These are phyloP conservation scores for Talaromyces sp. DNA, from an alignment of 2,329 filamentous ascomycete species.

Conservation along the genomic window DNA sequence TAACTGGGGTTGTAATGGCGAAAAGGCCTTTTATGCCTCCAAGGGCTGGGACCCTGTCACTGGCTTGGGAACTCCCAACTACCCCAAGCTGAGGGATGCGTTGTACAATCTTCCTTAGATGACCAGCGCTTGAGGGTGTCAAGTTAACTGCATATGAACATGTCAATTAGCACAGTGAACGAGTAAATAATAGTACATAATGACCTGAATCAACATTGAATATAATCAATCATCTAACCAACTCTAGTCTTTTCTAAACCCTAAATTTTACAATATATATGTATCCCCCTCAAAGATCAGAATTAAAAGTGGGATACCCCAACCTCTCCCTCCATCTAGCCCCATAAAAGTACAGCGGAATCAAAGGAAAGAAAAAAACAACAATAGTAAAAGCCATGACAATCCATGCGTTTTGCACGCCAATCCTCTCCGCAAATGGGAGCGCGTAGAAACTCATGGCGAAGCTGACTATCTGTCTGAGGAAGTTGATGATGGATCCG, in stretches of 20 bases:
- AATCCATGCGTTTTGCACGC: slow-evolving; percentile 1
- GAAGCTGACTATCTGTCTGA: not conserved
- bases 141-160: not conserved
- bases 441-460: slow-evolving; percentile 1
- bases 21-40: not conserved
- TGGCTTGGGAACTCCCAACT: slow-evolving; percentile 23
- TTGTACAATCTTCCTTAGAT: not conserved
- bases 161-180: not conserved
- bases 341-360: not conserved
- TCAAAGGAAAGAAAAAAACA: not conserved
- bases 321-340: not conserved
- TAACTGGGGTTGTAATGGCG: not conserved
- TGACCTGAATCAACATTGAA: not conserved
- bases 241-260: not conserved
- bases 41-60: slow-evolving; percentile 27
- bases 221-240: not conserved
- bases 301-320: not conserved
- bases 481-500: not conserved
- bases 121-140: too few relatives aligned
- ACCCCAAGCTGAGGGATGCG: not conserved
- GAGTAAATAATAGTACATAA: not conserved
- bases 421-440: not conserved
- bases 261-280: not conserved
- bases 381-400: not conserved
- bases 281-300: not conserved